Evolutionary conservation across 164 flowering plant species (phyloP), one percentile per base, ranked within the genome.

Genomic region (Kingdonia uniflora): DNA sequence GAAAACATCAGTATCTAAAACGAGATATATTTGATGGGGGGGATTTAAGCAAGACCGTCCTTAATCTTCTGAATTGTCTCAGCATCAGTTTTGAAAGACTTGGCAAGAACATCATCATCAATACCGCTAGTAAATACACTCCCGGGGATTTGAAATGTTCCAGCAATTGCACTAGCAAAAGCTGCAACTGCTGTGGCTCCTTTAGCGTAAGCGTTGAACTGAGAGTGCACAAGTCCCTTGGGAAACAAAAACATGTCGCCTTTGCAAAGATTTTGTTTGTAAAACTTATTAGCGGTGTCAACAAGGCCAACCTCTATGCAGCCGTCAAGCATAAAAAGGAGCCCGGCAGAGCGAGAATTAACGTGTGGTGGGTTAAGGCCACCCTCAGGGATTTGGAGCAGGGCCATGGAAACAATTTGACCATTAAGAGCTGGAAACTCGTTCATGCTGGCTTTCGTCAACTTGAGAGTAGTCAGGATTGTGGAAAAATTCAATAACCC

Each of bases 311-410:
- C n/a, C n/a, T n/a, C n/a, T n/a, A n/a, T 56, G 24, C 26, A 66
- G 1, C 69, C 65, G 1, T 51, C 50, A 5, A 66, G 15, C 16
- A 61, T 21, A 22, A 66, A 35, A 22, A 66, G 50, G 50, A 66
- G 69, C 62, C 65, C 72, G 0, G 75, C 51, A 0, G 74, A 38
- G 1, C 64, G 61, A 0, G 75, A 65, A 26, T 71, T 71, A 16
- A 59, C 54, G 53, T 71, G 71, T 10, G 61, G 64, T 0, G 71
- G 68, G 43, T 66, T 66, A 22, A 70, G 48, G 1, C 48, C 11
- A 8, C 63, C 63, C 2, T 37, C 38, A 12, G 74, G 70, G 63
- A 22, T 63, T 10, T 55, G 65, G 8, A 59, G 65, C 2, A 70
- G 24, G 11, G 70, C 65, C 6, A 26, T 42, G 15, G 74, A 70